phyloP scores from a whole-genome alignment of 306 rosid genomes.

The Mimosa pudica region DNA sequence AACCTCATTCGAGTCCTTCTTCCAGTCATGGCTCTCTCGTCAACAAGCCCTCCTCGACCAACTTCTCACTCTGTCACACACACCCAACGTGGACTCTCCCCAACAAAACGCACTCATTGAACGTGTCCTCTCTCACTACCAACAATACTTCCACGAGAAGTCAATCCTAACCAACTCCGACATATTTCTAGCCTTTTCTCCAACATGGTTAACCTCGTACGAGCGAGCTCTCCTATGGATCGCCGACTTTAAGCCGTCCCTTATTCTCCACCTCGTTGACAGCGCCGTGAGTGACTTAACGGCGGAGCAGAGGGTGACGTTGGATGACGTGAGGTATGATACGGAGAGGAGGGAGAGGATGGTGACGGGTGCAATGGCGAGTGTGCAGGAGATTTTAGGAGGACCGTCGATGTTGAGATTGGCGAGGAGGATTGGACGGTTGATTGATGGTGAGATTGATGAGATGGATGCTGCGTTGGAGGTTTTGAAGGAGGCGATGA shows the following conservation, averaged over 20 bases:
- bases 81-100: neutral
- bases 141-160: conserved; percentile 36
- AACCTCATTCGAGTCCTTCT: conserved; percentile 13
- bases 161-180: conserved; percentile 32
- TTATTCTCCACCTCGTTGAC: conserved; percentile 33
- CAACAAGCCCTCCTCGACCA: conserved; percentile 32
- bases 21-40: conserved; percentile 27
- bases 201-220: conserved; percentile 46
- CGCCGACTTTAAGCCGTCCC: conserved; percentile 42
- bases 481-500: conserved; percentile 27
- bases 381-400: conserved; percentile 44
- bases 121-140: conserved; percentile 41
- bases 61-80: neutral
- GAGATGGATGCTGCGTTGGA: neutral
- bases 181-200: conserved; percentile 38
- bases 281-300: conserved; percentile 19
- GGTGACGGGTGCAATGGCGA: conserved; percentile 37
- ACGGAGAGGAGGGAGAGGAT: conserved; percentile 32
- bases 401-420: conserved; percentile 32
- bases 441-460: conserved; percentile 31
- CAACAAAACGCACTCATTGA: conserved; percentile 22
- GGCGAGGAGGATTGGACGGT: conserved; percentile 28
- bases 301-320: neutral
- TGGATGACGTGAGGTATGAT: conserved; percentile 30
- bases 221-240: conserved; percentile 50